Percentiles rank a stretch among this genome's conserved stretches.
phyloP scores from a whole-genome alignment of 2,329 filamentous ascomycete species.

The Aspergillus ochraceoroseus region DNA sequence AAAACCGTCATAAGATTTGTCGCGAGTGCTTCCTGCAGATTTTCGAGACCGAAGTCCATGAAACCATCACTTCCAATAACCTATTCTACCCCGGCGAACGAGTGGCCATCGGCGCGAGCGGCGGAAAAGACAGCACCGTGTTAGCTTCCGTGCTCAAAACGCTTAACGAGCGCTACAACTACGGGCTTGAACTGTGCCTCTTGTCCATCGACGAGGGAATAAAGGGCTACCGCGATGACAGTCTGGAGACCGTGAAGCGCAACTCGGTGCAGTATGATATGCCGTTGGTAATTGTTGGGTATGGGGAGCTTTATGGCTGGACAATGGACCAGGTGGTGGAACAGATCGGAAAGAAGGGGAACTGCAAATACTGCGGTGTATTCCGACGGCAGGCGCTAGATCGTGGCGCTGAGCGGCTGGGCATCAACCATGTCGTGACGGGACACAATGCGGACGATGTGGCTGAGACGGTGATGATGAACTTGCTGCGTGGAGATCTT shows the following conservation, averaged over 20 bases:
- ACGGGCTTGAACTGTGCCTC: slow-evolving; percentile 78
- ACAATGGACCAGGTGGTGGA: slow-evolving; percentile 99
- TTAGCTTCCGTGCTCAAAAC: slow-evolving; percentile 92
- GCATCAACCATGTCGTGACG: slow-evolving; percentile 89
- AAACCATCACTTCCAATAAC: slow-evolving; percentile 76
- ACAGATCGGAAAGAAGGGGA: slow-evolving; percentile 94
- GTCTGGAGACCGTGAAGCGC: slow-evolving; percentile 89
- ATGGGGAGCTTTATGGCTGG: slow-evolving; percentile 93
- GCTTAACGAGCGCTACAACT: slow-evolving; percentile 81
- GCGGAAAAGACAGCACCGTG: slow-evolving; percentile 96
- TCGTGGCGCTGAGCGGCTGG: slow-evolving; percentile 78
- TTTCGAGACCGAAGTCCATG: slow-evolving; percentile 90
- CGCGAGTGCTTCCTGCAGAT: slow-evolving; percentile 77
- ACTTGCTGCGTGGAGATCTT: slow-evolving; percentile 82
- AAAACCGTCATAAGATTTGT: slow-evolving; percentile 92
- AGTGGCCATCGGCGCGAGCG: slow-evolving; percentile 91
- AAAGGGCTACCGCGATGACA: slow-evolving; percentile 93
- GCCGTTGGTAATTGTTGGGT: slow-evolving; percentile 86
- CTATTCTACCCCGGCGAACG: slow-evolving; percentile 80
- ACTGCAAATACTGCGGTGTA: slow-evolving; percentile 98
- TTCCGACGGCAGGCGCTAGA: slow-evolving; percentile 92
- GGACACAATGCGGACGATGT: slow-evolving; percentile 98
- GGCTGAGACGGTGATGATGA: slow-evolving; percentile 97
- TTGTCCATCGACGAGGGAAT: slow-evolving; percentile 96
- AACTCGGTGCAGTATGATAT: slow-evolving; percentile 89